phyloP scores from a whole-genome alignment of 1,284 basidiomycete genomes.

The Hortiboletus rubellus region DNA sequence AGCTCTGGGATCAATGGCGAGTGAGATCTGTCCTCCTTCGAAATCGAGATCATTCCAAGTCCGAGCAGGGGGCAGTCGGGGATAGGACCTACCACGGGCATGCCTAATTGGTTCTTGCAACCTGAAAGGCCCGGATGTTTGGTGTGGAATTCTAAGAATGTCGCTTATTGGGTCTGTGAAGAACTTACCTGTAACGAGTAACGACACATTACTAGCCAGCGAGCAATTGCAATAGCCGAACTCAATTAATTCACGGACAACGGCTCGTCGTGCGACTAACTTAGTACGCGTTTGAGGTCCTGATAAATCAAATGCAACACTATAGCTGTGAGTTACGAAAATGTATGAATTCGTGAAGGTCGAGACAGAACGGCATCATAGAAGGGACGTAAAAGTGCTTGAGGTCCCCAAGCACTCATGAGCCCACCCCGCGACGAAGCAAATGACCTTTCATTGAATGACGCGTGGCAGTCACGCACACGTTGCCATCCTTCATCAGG shows the following conservation, averaged over 20 bases:
- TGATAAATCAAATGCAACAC: conserved; percentile 36
- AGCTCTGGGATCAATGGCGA: conserved; percentile 10
- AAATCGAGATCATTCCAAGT: conserved; percentile 29
- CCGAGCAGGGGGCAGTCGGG: conserved; percentile 28
- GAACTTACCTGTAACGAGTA: conserved; percentile 29
- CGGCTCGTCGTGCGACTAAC: conserved; percentile 25
- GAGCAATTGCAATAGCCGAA: conserved; percentile 34
- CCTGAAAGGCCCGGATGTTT: conserved; percentile 22
- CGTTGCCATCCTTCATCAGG: conserved; percentile 26
- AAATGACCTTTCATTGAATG: conserved; percentile 12
- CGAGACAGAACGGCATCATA: conserved; percentile 26
- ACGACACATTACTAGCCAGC: conserved; percentile 34
- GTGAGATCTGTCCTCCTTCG: conserved; percentile 21
- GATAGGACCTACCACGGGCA: conserved; percentile 32
- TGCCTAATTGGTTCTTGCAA: conserved; percentile 36
- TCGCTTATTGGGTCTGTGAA: conserved; percentile 37
- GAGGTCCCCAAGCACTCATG: conserved; percentile 27
- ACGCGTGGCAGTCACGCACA: conserved; percentile 31
- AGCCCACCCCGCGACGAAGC: conserved; percentile 27
- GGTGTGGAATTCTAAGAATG: conserved; percentile 30
- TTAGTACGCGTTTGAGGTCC: conserved; percentile 28
- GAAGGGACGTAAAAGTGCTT: conserved; percentile 34
- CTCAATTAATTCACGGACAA: conserved; percentile 36
- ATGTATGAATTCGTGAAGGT: conserved; percentile 31
- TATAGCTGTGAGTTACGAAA: conserved; percentile 31